Percentiles rank a stretch among this genome's conserved stretches.
Conservation (phyloP, 305 asterid genomes). For the Fraxinus floribunda region DNA sequence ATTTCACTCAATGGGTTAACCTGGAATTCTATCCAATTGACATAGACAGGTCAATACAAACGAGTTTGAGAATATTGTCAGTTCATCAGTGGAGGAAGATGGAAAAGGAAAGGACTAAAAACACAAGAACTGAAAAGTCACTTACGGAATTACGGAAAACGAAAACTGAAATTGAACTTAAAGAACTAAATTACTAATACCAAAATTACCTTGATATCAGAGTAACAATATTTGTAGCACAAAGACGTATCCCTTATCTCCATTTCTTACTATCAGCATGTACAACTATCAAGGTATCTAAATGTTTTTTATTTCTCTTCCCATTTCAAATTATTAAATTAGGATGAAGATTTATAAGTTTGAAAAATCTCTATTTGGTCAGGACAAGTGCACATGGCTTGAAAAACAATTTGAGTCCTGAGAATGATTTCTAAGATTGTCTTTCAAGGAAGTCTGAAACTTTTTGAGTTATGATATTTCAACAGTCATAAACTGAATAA, state of each 20-base stretch:
- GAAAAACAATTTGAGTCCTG: neutral
- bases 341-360: neutral
- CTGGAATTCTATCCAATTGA: constrained; percentile 3
- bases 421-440: neutral
- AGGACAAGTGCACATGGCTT: neutral
- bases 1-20: neutral
- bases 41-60: neutral
- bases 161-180: neutral
- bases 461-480: neutral
- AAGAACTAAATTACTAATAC: neutral
- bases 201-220: neutral
- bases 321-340: neutral
- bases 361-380: neutral
- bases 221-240: neutral
- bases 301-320: neutral
- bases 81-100: neutral
- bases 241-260: neutral
- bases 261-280: neutral
- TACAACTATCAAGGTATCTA: neutral
- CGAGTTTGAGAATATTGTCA: neutral
- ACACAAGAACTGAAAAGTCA: neutral
- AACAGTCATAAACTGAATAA: neutral
- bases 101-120: neutral
- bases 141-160: neutral
- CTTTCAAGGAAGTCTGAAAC: neutral